These are phyloP conservation scores for Piloderma croceum DNA, from an alignment of 768 basidiomycete genomes.

Conservation along the genomic window DNA sequence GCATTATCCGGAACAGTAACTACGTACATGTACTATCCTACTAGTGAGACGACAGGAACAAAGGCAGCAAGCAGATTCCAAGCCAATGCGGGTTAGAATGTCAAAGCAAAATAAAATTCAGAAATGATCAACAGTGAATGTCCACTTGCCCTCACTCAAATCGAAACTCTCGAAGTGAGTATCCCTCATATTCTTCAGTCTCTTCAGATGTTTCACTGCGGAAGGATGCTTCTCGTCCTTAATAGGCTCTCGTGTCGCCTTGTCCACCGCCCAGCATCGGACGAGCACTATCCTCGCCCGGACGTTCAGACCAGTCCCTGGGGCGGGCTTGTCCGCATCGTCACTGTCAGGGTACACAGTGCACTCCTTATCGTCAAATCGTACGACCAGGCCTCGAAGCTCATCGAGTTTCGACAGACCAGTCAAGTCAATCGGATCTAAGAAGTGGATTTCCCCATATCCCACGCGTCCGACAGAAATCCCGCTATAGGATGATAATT, in stretches of 20 bases:
- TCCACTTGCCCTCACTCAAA: constrained; percentile 80
- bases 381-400: constrained; percentile 80
- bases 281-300: constrained; percentile 71
- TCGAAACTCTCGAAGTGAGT: constrained; percentile 84
- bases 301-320: constrained; percentile 86
- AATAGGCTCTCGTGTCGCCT: constrained; percentile 85
- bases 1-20: too few species aligned
- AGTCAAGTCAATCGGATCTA: constrained; percentile 65
- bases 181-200: constrained; percentile 77
- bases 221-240: constrained; percentile 72
- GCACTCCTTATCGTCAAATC: constrained; percentile 88
- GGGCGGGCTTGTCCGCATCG: constrained; percentile 77
- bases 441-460: constrained; percentile 82
- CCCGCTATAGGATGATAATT: constrained; percentile 66
- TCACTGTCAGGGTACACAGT: constrained; percentile 90
- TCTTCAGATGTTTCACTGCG: constrained; percentile 68
- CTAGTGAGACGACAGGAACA: too few species aligned
- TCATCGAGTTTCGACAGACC: constrained; percentile 72
- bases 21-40: too few species aligned
- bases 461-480: constrained; percentile 89
- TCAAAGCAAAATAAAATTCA: constrained; percentile 28
- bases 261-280: constrained; percentile 85
- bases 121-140: constrained; percentile 92
- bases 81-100: too few species aligned
- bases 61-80: too few species aligned